phyloP scores from a whole-genome alignment of 257 asterid genomes.

The Nicotiana benthamiana region DNA sequence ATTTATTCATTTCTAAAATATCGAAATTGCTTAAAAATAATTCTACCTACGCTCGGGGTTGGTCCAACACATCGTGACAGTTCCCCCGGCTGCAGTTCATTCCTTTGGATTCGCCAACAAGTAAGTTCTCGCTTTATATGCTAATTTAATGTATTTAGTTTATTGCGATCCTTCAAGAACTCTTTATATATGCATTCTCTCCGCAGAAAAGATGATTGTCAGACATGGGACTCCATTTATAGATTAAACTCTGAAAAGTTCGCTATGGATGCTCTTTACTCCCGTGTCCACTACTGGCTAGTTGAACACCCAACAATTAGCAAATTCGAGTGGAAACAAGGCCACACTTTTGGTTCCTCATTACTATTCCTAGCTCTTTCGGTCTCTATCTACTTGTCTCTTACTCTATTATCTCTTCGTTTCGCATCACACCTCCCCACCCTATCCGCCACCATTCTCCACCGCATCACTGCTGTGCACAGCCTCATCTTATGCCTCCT shows the following conservation, averaged over 20 bases:
- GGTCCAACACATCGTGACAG: too few species aligned
- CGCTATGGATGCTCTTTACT: slow-evolving; percentile 37
- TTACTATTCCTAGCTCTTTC: slow-evolving; percentile 40
- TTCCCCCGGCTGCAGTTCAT: too few species aligned
- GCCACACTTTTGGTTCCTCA: slow-evolving; percentile 56
- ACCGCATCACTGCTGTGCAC: slow-evolving; percentile 60
- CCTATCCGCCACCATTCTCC: slow-evolving; percentile 43
- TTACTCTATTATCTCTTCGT: slow-evolving; percentile 40
- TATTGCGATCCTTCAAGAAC: too few species aligned
- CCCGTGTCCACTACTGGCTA: slow-evolving; percentile 44
- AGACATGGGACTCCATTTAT: not conserved
- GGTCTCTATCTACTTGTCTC: slow-evolving; percentile 46
- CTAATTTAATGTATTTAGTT: too few species aligned
- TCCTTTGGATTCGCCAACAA: too few species aligned
- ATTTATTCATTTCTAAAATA: too few species aligned
- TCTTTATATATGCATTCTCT: not conserved
- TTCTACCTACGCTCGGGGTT: too few species aligned
- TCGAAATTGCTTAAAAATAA: too few species aligned
- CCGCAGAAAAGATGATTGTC: not conserved
- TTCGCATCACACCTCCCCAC: slow-evolving; percentile 21
- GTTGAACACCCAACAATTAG: slow-evolving; percentile 60
- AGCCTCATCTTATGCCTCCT: slow-evolving; percentile 61
- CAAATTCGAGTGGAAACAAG: slow-evolving; percentile 59
- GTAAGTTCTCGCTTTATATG: too few species aligned
- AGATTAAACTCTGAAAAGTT: not conserved